Percentiles rank a stretch among this genome's conserved stretches.
These are phyloP conservation scores for Metschnikowia aberdeeniae DNA, from an alignment of 805 yeast species.

Conservation along the genomic window DNA sequence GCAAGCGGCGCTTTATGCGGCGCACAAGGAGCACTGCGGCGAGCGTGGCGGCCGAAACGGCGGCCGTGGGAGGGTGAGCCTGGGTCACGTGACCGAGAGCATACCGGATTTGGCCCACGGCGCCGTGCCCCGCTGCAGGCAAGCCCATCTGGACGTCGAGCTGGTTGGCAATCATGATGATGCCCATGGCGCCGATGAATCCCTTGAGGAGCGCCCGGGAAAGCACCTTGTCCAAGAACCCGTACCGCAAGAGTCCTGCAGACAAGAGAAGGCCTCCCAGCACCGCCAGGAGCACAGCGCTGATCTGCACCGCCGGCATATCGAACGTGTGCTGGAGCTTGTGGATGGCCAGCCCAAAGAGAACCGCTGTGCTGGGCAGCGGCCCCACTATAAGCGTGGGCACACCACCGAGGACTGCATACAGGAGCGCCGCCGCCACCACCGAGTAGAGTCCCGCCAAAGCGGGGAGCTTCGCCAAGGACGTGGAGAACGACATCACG, in stretches of 20 bases:
- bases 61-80: slow-evolving; percentile 10
- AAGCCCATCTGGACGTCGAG: slow-evolving; percentile 47
- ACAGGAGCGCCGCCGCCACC: slow-evolving; percentile 73
- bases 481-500: slow-evolving; percentile 75
- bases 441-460: slow-evolving; percentile 73
- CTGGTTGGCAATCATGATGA: slow-evolving; percentile 64
- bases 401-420: slow-evolving; percentile 75
- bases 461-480: slow-evolving; percentile 81
- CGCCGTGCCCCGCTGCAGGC: slow-evolving; percentile 17
- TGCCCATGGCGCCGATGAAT: slow-evolving; percentile 80
- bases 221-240: slow-evolving; percentile 76
- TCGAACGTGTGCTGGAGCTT: slow-evolving; percentile 28
- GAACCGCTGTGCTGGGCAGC: slow-evolving; percentile 80
- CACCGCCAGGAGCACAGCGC: slow-evolving; percentile 18
- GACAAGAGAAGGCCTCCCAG: slow-evolving; percentile 20
- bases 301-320: slow-evolving; percentile 26
- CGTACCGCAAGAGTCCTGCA: slow-evolving; percentile 60
- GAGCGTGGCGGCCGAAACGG: slow-evolving; percentile 21
- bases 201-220: slow-evolving; percentile 77
- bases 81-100: slow-evolving; percentile 4
- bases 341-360: slow-evolving; percentile 76
- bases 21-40: slow-evolving; percentile 21
- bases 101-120: slow-evolving; percentile 13
- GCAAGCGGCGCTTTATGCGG: slow-evolving; percentile 16
- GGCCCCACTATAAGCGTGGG: slow-evolving; percentile 92